Evolutionary conservation across 495 filamentous ascomycete species (phyloP), one percentile per base, ranked within the genome.

Genomic region (Xylaria venustula): DNA sequence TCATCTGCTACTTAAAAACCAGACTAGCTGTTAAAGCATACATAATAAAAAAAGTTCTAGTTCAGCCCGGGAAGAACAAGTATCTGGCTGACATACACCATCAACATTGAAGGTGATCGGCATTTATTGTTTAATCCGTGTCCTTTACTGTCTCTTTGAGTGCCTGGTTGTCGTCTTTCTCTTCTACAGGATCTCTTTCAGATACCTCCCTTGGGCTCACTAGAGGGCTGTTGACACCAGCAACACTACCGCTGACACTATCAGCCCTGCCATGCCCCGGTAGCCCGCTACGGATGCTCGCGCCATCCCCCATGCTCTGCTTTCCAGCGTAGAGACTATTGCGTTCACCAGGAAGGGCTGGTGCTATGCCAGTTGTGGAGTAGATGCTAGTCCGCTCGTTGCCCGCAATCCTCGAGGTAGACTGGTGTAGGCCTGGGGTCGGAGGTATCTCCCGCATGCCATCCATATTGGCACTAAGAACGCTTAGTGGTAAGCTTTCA

Each of bases 321-420:
- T 91, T 91, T 40, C 77, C 77, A 9, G 90, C 83, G 67, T 96
- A 90, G 62, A 90, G 86, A 73, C 90, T 94, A 66, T 88, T 90
- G 28, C 92, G 80, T 67, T 96, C 92, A 52, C 89, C 89, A 11
- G 77, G 76, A 26, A 88, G 67, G 8, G 85, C 79, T 1, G 86
- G 84, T 3, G 83, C 78, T 15, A 90, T 83, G 1, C 91, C 90
- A 6, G 90, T 89, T 2, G 87, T 82, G 0, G 90, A 93, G 73
- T 97, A 94, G 30, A 97, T 87, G 72, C 92, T 96, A 19, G 89
- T 86, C 22, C 92, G 83, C 73, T 97, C 91, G 32, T 85, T 81
- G 58, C 84, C 88, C 3, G 86, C 85, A 15, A 91, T 77, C 6
- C 83, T 84, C 46, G 86, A 83, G 22, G 84, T 79, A 65, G 78